Evolutionary conservation across 1,284 basidiomycete species (phyloP).

Genomic region (Phaffia rhodozyma): DNA sequence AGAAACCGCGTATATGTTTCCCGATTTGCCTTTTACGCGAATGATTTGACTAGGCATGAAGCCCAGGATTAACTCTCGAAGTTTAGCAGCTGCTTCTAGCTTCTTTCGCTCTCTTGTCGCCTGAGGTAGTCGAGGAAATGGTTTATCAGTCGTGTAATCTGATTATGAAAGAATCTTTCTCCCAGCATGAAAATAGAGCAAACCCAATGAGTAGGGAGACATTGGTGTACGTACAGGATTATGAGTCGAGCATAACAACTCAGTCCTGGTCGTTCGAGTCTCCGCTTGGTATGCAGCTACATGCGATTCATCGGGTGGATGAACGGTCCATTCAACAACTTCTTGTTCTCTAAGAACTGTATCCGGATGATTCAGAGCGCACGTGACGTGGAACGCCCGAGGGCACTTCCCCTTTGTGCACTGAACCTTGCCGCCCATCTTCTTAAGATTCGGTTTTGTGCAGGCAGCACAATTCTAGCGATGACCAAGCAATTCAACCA

Average conservation of each 20-base stretch:
- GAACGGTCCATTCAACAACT: conserved; percentile 46
- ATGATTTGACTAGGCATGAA: conserved; percentile 1
- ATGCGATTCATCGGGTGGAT: conserved; percentile 21
- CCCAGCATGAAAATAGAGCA: background rate
- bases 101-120: conserved; percentile 14
- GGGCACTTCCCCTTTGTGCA: conserved; percentile 56
- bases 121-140: background rate
- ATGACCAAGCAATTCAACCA: background rate
- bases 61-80: background rate
- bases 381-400: conserved; percentile 89
- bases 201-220: background rate
- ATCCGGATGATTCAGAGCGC: conserved; percentile 54
- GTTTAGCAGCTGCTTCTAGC: background rate
- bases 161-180: background rate
- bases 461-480: conserved; percentile 77
- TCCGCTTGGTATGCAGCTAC: conserved; percentile 35
- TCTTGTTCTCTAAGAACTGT: conserved; percentile 55
- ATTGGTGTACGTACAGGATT: conserved; percentile 53
- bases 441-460: conserved; percentile 50
- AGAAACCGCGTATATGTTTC: conserved; percentile 10
- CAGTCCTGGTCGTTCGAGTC: conserved; percentile 54
- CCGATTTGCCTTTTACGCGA: conserved; percentile 10
- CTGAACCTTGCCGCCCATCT: conserved; percentile 81
- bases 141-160: background rate
- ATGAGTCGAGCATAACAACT: conserved; percentile 64